Evolutionary conservation across 306 rosid genomes (phyloP), one percentile per base, ranked within the genome.

Genomic region (Cucumis melo): DNA sequence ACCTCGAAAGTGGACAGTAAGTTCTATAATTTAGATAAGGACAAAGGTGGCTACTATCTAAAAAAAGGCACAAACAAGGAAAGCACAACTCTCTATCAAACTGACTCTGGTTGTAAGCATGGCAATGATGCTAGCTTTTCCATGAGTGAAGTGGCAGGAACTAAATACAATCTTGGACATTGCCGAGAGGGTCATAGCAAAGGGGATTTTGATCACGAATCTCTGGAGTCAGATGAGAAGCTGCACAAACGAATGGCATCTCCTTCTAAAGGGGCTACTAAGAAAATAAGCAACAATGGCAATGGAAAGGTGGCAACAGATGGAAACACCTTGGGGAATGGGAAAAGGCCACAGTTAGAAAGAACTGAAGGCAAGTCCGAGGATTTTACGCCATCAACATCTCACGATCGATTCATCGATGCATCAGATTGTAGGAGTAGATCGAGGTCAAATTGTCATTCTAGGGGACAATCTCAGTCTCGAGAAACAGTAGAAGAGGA

Each of bases 401-500:
- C 83, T 64, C 85, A 38, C 29, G 79, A 80, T 74, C 82, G 85
- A 62, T 32, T 64, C 14, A 77, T 46, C 54, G 81, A 74, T 1
- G 74, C 44, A 24, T 19, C 46, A 9, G 65, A 41, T 29, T 34
- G 64, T 57, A 84, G 92, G 82, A 87, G 98, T 77, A 87, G 81
- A 79, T 88, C 99, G 51, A 86, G 84, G 82, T 92, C 93, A 20
- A 77, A 63, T 71, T 87, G 86, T 79, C 89, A 50, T 79, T 68
- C 84, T 50, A 84, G 90, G 75, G 92, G 82, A 76, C 84, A 88
- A 82, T 88, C 97, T 73, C 81, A 74, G 64, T 87, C 95, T 53
- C 84, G 67, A 29, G 84, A 89, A 82, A 80, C 83, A 13, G 67
- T 78, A 68, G 98, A 94, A 29, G 97, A 89, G 75, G 88, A 87